Percentiles rank a stretch among this genome's conserved stretches.
Conservation (phyloP, 768 basidiomycete genomes). For the Mrakia hoshinonis region DNA sequence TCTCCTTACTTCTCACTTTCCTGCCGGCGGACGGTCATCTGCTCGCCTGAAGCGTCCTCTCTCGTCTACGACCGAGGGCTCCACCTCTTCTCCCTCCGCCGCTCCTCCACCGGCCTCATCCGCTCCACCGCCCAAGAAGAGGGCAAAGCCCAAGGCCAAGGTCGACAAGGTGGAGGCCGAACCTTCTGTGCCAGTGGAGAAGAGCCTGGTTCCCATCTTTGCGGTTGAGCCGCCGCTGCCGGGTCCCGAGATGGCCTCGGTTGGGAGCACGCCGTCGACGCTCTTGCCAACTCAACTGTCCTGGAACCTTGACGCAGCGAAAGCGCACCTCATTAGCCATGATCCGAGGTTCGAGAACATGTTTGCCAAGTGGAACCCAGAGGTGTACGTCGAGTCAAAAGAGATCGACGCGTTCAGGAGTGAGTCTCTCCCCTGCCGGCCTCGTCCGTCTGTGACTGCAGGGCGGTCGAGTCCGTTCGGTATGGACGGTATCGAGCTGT, state of each 20-base stretch:
- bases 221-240: no score
- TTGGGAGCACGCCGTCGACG: background rate
- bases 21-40: no score
- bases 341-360: slow-evolving; percentile 65
- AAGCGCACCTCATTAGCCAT: slow-evolving; percentile 55
- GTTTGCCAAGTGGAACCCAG: slow-evolving; percentile 59
- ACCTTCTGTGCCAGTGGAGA: no score
- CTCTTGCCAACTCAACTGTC: slow-evolving; percentile 61
- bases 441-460: background rate
- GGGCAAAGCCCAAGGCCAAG: no score
- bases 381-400: slow-evolving; percentile 66
- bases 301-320: slow-evolving; percentile 71
- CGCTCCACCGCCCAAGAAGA: no score
- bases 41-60: no score
- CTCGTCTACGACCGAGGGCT: no score
- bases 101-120: no score
- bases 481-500: background rate
- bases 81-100: no score
- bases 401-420: slow-evolving; percentile 64
- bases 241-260: background rate
- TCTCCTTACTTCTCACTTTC: no score
- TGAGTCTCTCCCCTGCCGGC: background rate
- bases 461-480: background rate
- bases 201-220: no score
- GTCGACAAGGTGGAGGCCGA: no score